Base-by-base conservation (phyloP, 305 asterid species). In the Stenogyne calaminthoides region DNA sequence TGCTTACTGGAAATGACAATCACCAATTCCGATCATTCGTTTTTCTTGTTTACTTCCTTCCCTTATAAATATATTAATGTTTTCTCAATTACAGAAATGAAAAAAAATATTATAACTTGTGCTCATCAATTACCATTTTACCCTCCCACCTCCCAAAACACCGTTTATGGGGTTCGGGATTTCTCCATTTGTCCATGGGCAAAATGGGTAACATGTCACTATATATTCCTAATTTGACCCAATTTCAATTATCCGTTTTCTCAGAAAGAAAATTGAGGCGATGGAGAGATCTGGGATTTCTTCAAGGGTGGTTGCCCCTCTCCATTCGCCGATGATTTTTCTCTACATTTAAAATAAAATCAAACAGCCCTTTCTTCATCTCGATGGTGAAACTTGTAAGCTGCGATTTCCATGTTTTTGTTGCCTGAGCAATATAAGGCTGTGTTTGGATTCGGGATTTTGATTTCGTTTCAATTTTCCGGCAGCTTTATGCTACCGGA, bases 241-340 rank as follows among this genome's bases (percentile, higher is more conserved):
- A 3, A 6, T 12, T 8, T 8, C n/a, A 22, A 2, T 7, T 10
- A 62, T 22, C 77, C 72, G 59, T 70, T 40, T 59, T 70, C 72
- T 39, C 85, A 51, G 60, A 55, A 57, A 57, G 11, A 58, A 64
- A 56, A 73, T 12, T 34, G 81, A 79, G 83, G 81, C 73, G 9
- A 25, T 64, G 14, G 77, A 40, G 79, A 19, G 36, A 32, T 32
- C 36, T 37, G 71, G 84, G 70, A 71, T 71, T 81, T 74, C 58
- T 74, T 52, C 11, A 44, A 79, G 84, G 83, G 86, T 64, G 75
- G 88, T 84, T 80, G 64, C 85, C 82, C 74, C 80, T 80, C 84
- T 51, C 81, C 18, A 63, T 67, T 49, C 0, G 80, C 82, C 82
- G n/a, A 51, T 83, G 84, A 83, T 47, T 46, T 52, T 37, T 54